Percentiles rank a stretch among this genome's conserved stretches.
These are phyloP conservation scores for Platanthera guangdongensis DNA, from an alignment of 106 monocot genomes.

Conservation along the genomic window DNA sequence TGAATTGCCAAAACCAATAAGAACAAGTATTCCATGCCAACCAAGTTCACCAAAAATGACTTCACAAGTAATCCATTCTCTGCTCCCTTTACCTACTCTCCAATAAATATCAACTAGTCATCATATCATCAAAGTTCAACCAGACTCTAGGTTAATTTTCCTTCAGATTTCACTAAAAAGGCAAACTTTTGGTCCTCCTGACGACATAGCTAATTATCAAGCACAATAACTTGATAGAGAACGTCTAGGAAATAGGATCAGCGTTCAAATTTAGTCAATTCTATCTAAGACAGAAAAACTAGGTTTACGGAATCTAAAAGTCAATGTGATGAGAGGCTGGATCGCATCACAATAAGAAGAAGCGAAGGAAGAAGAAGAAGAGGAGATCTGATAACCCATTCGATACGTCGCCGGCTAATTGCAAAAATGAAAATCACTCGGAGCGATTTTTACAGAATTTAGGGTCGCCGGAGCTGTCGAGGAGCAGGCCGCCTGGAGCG, in stretches of 20 bases:
- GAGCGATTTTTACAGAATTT: no score
- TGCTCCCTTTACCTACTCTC: not conserved
- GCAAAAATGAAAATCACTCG: no score
- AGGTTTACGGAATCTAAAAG: not conserved
- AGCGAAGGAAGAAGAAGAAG: no score
- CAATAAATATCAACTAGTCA: not conserved
- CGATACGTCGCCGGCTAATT: no score
- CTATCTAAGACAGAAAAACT: not conserved
- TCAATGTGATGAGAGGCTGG: no score
- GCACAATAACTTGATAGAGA: not conserved
- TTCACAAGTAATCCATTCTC: not conserved
- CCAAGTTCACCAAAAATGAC: not conserved
- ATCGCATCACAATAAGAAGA: not conserved
- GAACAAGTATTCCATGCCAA: not conserved
- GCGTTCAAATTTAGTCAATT: no score
- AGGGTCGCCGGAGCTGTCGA: no score
- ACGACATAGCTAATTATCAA: not conserved
- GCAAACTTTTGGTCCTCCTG: not conserved
- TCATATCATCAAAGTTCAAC: not conserved
- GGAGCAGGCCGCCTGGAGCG: no score
- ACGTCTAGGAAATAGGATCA: not conserved
- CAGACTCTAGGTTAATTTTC: not conserved
- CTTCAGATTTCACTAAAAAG: not conserved
- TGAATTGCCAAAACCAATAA: not conserved
- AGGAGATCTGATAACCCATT: no score